A percentile compares a stretch with the other conserved stretches of the same genome.
Evolutionary conservation across 306 rosid species (phyloP).

Genomic region (Hylodesmum podocarpum): DNA sequence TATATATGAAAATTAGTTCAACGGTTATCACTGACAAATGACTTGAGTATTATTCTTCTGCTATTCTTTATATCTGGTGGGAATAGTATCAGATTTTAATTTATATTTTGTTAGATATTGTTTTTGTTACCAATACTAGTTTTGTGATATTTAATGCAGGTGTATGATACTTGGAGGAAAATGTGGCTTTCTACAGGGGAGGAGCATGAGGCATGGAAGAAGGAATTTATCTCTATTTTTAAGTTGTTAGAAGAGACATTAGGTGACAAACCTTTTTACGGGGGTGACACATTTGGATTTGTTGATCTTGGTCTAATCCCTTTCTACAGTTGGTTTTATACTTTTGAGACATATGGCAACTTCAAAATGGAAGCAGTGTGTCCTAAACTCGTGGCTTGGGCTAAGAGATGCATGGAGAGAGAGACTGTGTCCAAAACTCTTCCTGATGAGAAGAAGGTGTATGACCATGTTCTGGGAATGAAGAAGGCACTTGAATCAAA

Average conservation of each 20-base stretch:
- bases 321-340: conserved; percentile 42
- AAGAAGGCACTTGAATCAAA: conserved; percentile 14
- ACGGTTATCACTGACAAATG: no score
- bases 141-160: conserved; percentile 19
- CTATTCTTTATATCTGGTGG: background rate
- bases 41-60: no score
- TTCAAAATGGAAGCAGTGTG: conserved; percentile 50
- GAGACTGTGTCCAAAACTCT: conserved; percentile 46
- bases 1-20: no score
- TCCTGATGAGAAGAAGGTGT: conserved; percentile 40
- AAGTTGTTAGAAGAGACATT: conserved; percentile 35
- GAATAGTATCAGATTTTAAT: background rate
- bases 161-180: conserved; percentile 29
- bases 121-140: background rate
- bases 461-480: conserved; percentile 18
- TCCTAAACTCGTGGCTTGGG: conserved; percentile 54
- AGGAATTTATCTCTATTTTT: conserved; percentile 33
- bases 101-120: background rate
- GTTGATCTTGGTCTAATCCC: conserved; percentile 44
- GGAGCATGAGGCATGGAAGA: conserved; percentile 43
- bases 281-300: conserved; percentile 48
- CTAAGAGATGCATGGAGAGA: conserved; percentile 40
- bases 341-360: conserved; percentile 38
- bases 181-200: conserved; percentile 45
- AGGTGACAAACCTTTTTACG: conserved; percentile 36